phyloP scores from a whole-genome alignment of 78 protist species.

The Diacronema lutheri region DNA sequence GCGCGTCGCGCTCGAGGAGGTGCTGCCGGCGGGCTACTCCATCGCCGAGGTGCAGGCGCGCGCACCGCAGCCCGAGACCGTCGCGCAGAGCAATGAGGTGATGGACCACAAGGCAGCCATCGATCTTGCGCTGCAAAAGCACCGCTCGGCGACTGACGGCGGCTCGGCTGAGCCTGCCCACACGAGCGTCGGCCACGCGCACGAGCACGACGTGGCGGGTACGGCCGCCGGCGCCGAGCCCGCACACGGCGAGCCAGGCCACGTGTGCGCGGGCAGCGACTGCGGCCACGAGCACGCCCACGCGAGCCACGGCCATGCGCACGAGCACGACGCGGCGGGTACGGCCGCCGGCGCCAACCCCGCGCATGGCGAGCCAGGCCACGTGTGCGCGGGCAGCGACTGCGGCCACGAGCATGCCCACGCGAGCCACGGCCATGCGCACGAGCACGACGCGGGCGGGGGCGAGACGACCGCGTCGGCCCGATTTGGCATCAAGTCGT shows the following conservation, averaged over 20 bases:
- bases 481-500: slow-evolving; percentile 15
- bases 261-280: too few species aligned
- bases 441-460: background rate
- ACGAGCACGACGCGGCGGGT: background rate
- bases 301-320: background rate
- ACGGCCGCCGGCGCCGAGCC: background rate
- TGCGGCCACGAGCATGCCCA: background rate
- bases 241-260: background rate
- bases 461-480: background rate
- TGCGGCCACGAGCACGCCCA: background rate
- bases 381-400: too few species aligned
- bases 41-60: background rate
- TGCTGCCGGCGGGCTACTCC: background rate
- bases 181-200: background rate
- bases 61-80: background rate
- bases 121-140: background rate
- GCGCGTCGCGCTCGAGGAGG: background rate
- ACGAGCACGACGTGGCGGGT: background rate
- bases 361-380: background rate
- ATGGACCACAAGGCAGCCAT: slow-evolving; percentile 14
- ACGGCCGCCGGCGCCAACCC: background rate
- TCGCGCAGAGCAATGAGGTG: background rate
- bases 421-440: background rate
- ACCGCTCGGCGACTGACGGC: background rate
- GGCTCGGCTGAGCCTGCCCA: background rate